Evolutionary conservation across 2,329 filamentous ascomycete genomes (phyloP).

Genomic region (Phyllosticta citrichinensis): DNA sequence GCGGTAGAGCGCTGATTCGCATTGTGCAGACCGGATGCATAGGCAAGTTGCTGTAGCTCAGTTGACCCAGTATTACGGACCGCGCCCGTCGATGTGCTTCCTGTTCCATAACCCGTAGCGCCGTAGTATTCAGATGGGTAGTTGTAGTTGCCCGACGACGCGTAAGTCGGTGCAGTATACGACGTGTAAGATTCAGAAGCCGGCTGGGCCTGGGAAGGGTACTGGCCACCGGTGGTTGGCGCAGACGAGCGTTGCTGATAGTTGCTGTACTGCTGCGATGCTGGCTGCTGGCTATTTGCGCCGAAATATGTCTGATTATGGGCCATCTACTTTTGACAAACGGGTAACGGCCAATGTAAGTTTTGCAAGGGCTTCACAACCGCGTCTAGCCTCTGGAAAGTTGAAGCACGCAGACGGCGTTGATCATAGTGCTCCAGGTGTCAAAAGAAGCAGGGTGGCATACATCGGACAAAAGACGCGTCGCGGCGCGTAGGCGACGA

Average conservation of each 20-base stretch:
- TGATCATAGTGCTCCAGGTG: neutral
- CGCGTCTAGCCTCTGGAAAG: neutral
- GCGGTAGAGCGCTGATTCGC: neutral
- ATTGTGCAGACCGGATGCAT: conserved; percentile 3
- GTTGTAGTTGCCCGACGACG: neutral
- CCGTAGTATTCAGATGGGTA: conserved; percentile 8
- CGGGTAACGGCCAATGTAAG: neutral
- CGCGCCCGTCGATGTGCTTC: neutral
- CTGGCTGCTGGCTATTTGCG: neutral
- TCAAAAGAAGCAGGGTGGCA: neutral
- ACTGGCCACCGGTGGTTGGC: neutral
- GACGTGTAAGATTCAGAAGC: neutral
- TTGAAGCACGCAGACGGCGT: neutral
- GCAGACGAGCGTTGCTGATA: conserved; percentile 1
- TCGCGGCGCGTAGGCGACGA: neutral
- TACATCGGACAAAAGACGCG: neutral
- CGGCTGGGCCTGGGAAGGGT: neutral
- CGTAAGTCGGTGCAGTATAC: neutral
- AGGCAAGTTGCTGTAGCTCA: conserved; percentile 8
- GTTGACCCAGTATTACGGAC: neutral
- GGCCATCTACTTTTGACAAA: neutral
- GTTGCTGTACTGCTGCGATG: neutral
- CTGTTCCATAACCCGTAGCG: conserved; percentile 1
- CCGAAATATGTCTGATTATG: conserved; percentile 3
- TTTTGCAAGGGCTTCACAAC: neutral